Base-by-base conservation (phyloP, 805 yeast species). In the Candida dajiaensis region DNA sequence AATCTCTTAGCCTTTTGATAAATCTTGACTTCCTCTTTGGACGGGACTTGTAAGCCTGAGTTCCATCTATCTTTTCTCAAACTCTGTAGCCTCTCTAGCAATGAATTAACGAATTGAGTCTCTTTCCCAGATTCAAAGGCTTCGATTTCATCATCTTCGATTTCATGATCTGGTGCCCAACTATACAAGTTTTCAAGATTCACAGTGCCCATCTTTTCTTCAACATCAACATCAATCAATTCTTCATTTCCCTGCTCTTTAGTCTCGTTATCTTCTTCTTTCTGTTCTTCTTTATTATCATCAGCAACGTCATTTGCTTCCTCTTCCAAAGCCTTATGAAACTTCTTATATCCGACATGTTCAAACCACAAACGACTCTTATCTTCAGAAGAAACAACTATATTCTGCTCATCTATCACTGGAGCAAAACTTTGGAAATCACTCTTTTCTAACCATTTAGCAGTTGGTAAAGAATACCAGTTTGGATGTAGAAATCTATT, bases 361-460 rank as follows among this genome's bases (percentile, higher is more conserved):
- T 77, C 80, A 26, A 76, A 59, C 82, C 83, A 77, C 6, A 73
- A 67, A 20, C 72, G 60, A 4, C 80, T 77, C 53, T 76, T 72
- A 56, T 75, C 70, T 19, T 72, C 71, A 15, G 75, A 72, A 23
- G 77, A 72, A 12, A 82, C 61, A 3, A 80, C 76, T 8, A 81
- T 71, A 18, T 74, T 75, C 33, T 74, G 72, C 52, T 83, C 84
- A 59, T 83, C 89, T 38, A 72, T 66, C 11, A 74, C 61, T 5
- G 94, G 94, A 0, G 88, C 87, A 71, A 83, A 85, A 13, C 79
- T 70, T 41, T 73, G 68, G 25, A 67, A 62, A n/a, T 60, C 69
- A 44, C 67, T 71, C 47, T 72, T 74, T 43, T 75, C 73, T 20
- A 85, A 63, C 90, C 92, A 85, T 41, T 73, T 73, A 2, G 87